Evolutionary conservation across 176 grass and related monocot genomes (phyloP).

Genomic region (Aegilops sharonensis): DNA sequence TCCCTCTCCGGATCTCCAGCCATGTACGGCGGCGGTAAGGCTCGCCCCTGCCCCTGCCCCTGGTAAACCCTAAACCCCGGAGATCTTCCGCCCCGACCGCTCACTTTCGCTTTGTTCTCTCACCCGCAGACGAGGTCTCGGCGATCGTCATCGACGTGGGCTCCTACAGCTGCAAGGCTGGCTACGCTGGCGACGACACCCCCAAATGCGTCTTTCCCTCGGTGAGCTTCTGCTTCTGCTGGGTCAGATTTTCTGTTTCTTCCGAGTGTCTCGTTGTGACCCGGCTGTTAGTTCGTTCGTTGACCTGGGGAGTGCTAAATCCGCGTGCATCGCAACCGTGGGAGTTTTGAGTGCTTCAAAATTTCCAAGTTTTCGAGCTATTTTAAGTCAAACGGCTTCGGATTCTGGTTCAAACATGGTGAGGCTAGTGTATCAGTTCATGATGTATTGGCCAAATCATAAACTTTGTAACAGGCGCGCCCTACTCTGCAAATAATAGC

Average conservation of each 20-base stretch:
- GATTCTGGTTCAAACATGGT: background rate
- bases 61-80: constrained; percentile 41
- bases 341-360: background rate
- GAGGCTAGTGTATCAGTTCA: background rate
- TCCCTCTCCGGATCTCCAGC: constrained; percentile 13
- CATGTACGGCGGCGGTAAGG: constrained; percentile 98
- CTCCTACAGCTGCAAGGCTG: constrained; percentile 97
- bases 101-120: background rate
- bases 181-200: constrained; percentile 92
- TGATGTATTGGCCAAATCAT: background rate
- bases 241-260: background rate
- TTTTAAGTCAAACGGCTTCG: background rate
- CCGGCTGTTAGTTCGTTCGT: background rate
- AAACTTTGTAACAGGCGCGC: background rate
- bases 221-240: constrained; percentile 40
- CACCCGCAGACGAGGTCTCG: constrained; percentile 80
- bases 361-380: background rate
- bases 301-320: background rate
- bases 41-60: background rate
- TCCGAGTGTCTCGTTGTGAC: background rate
- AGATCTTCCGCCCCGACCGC: constrained; percentile 27
- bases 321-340: background rate
- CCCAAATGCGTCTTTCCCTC: constrained; percentile 96
- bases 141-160: constrained; percentile 97
- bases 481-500: background rate